phyloP scores from a whole-genome alignment of 75 land plant genomes.

The Adiantum capillusveneris region DNA sequence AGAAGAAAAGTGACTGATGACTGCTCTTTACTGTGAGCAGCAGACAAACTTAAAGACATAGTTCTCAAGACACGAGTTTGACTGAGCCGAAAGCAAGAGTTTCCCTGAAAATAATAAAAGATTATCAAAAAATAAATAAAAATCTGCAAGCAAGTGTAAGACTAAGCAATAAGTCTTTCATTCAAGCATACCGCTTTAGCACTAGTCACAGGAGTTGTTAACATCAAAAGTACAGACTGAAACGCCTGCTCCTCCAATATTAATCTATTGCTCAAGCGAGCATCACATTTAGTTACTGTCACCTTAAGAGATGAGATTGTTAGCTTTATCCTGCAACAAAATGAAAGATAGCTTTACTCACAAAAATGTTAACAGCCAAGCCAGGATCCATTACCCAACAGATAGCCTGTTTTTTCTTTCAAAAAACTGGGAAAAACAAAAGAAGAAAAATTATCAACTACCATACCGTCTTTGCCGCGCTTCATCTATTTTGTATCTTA shows the following conservation, averaged over 20 bases:
- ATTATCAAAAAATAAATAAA: neutral
- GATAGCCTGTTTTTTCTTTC: too few relatives aligned
- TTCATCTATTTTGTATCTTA: constrained; percentile 78
- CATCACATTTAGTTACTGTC: neutral
- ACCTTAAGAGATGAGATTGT: neutral
- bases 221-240: constrained; percentile 1
- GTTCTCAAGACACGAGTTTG: constrained; percentile 5
- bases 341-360: constrained; percentile 1
- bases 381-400: too few relatives aligned
- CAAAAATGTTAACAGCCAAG: too few relatives aligned
- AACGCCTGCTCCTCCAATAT: neutral
- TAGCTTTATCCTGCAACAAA: constrained; percentile 4
- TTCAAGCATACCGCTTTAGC: neutral
- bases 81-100: constrained; percentile 5
- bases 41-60: neutral
- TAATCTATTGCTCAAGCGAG: neutral
- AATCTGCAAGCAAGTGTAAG: neutral
- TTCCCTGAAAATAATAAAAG: neutral
- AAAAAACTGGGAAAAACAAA: neutral
- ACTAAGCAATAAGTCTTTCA: too few relatives aligned
- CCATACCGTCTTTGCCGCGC: constrained; percentile 68
- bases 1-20: constrained; percentile 21
- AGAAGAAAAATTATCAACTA: neutral
- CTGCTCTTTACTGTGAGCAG: neutral
- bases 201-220: neutral